Evolutionary conservation across 768 basidiomycete species (phyloP).

Genomic region (Podaxis pistillaris): DNA sequence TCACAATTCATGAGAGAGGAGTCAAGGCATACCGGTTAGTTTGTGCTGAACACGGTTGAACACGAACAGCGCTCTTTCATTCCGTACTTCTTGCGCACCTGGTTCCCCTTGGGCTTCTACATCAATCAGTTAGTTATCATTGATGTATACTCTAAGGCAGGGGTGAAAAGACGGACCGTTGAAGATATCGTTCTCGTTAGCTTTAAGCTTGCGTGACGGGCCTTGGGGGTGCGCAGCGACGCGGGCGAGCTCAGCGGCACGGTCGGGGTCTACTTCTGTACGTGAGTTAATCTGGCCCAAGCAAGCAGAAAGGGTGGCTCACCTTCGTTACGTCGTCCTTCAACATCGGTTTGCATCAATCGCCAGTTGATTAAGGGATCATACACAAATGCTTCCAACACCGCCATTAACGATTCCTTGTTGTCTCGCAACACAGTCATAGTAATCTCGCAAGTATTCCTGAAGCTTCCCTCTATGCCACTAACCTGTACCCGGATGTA

Average conservation of each 20-base stretch:
- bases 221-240: constrained; percentile 76
- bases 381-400: constrained; percentile 97
- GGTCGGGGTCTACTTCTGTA: constrained; percentile 43
- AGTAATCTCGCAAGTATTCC: constrained; percentile 94
- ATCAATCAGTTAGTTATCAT: constrained; percentile 1
- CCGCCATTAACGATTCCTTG: constrained; percentile 99
- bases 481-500: constrained; percentile 61
- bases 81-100: constrained; percentile 83
- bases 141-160: background rate
- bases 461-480: constrained; percentile 97
- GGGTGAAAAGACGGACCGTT: constrained; percentile 53
- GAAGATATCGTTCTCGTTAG: constrained; percentile 93
- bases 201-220: constrained; percentile 77
- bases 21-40: constrained; percentile 65
- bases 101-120: constrained; percentile 47
- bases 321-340: constrained; percentile 71
- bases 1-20: background rate
- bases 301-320: constrained; percentile 4
- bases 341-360: constrained; percentile 81
- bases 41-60: constrained; percentile 96
- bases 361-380: constrained; percentile 98
- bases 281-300: constrained; percentile 33
- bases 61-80: constrained; percentile 86
- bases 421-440: constrained; percentile 96
- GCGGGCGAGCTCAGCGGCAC: constrained; percentile 61